Base-by-base conservation (phyloP, 495 filamentous ascomycete genomes). In the Chaetomium tenue region DNA sequence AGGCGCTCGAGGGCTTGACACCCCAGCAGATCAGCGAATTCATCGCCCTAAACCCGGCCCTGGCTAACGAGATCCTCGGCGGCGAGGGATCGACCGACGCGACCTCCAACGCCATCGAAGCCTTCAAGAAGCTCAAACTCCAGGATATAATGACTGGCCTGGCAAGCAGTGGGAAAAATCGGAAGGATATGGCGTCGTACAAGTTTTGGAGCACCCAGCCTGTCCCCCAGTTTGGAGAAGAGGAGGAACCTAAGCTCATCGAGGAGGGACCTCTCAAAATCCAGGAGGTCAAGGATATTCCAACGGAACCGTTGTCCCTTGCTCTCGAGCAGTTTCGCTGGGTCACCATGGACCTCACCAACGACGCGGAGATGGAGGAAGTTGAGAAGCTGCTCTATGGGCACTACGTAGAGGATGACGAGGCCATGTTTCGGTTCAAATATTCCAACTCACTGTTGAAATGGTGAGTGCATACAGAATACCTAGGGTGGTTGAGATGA, bases 141-240 rank as follows among this genome's bases (percentile, higher is more conserved):
- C 82, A 87, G 59, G 90, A 96, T 55, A 79, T 96, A 66, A 78
- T 96, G 77, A 96, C 93, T 0, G 93, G 93, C 7, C 78, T 96
- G 65, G 82, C 85, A 15, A 75, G 79, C 5, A 86, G 86, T 46
- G 90, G 89, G 5, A 95, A 95, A 82, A 95, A 95, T 70, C 85
- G 86, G 67, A 97, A 96, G 77, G 93, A 97, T 68, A 96, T 97
- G 91, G 93, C 86, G 5, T 88, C 88, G 37, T 96, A 97, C 82
- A 97, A 95, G 76, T 98, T 98, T 77, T 98, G 94, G 94, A 87
- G 90, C 73, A 98, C 94, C 40, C 94, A 98, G 74, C 94, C 94
- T 0, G 94, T 98, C 37, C 90, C 91, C 12, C 86, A 87, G 61
- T 97, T 97, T 67, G 88, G 85, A 11, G 81, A 84, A 8, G 81